Evolutionary conservation across 345 rosid genomes (phyloP).

Genomic region (Zanthoxylum bungeanum): DNA sequence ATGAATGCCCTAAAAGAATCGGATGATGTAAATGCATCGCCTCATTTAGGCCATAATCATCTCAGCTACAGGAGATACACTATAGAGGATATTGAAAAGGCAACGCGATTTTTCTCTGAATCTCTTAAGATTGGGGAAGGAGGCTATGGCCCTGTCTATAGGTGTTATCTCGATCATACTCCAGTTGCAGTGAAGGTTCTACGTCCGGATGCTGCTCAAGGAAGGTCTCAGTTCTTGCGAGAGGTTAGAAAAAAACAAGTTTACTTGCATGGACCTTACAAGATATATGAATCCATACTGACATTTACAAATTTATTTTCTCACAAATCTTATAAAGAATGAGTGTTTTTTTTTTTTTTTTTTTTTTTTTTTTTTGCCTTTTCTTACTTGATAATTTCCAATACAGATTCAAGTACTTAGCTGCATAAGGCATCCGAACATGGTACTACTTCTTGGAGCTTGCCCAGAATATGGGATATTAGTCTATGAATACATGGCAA

Average conservation of each 20-base stretch:
- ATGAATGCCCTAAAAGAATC: constrained; percentile 51
- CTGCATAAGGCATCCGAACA: constrained; percentile 91
- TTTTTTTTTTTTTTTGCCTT: background rate
- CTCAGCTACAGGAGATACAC: constrained; percentile 68
- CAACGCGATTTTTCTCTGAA: constrained; percentile 53
- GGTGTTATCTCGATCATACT: constrained; percentile 80
- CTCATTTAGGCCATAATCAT: constrained; percentile 21
- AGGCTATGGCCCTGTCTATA: constrained; percentile 91
- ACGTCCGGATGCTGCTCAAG: constrained; percentile 95
- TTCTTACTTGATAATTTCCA: background rate
- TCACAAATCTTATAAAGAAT: too few relatives aligned
- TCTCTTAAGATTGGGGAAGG: constrained; percentile 85
- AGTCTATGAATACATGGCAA: constrained; percentile 88
- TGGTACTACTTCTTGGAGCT: constrained; percentile 95
- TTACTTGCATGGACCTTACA: too few relatives aligned
- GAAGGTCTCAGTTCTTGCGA: constrained; percentile 78
- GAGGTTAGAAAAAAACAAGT: constrained; percentile 47
- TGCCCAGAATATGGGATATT: constrained; percentile 88
- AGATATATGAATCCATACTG: background rate
- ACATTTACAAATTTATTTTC: background rate
- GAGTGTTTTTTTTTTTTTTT: too few relatives aligned
- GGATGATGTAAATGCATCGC: constrained; percentile 34
- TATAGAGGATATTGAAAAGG: constrained; percentile 76
- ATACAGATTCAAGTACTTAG: constrained; percentile 81
- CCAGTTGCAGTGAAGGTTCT: constrained; percentile 83